A percentile compares a stretch with the other conserved stretches of the same genome.
These are phyloP conservation scores for Hyphopichia wangnamkhiaoensis DNA, from an alignment of 1,139 yeast genomes.

Conservation along the genomic window DNA sequence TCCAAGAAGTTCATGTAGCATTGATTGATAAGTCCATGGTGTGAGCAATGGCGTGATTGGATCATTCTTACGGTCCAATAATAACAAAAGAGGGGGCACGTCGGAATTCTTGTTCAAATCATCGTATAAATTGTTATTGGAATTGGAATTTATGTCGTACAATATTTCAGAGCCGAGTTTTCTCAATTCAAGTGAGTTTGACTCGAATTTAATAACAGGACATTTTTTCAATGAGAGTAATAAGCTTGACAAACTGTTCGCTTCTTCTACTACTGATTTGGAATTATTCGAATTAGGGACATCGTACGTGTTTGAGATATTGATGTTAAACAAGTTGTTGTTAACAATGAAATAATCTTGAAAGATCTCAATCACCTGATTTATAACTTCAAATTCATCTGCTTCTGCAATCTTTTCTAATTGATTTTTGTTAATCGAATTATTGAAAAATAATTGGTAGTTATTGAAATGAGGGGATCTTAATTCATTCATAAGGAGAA, in stretches of 20 bases:
- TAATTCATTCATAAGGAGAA: slow-evolving; percentile 62
- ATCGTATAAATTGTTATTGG: slow-evolving; percentile 66
- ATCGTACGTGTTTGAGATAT: slow-evolving; percentile 10
- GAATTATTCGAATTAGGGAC: background rate
- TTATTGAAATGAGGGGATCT: slow-evolving; percentile 74
- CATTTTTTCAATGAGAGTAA: slow-evolving; percentile 72
- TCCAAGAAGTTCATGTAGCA: slow-evolving; percentile 91
- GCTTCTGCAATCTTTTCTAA: slow-evolving; percentile 86
- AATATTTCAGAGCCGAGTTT: slow-evolving; percentile 72
- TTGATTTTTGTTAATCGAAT: slow-evolving; percentile 69
- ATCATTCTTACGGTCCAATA: slow-evolving; percentile 83
- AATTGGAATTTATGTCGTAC: slow-evolving; percentile 57
- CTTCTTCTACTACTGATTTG: slow-evolving; percentile 38
- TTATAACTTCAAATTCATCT: slow-evolving; percentile 81
- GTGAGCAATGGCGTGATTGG: slow-evolving; percentile 88
- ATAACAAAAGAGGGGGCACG: slow-evolving; percentile 71
- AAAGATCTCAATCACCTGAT: slow-evolving; percentile 76
- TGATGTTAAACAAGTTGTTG: slow-evolving; percentile 60
- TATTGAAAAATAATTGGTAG: slow-evolving; percentile 77
- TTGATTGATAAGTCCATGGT: slow-evolving; percentile 98
- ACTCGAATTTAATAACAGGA: slow-evolving; percentile 78
- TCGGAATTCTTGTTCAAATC: slow-evolving; percentile 56
- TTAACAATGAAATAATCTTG: slow-evolving; percentile 80
- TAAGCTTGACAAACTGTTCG: slow-evolving; percentile 61
- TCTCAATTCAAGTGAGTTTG: slow-evolving; percentile 60